These are phyloP conservation scores for Pavlovales sp. DNA, from an alignment of 208 protist genomes.

Conservation along the genomic window DNA sequence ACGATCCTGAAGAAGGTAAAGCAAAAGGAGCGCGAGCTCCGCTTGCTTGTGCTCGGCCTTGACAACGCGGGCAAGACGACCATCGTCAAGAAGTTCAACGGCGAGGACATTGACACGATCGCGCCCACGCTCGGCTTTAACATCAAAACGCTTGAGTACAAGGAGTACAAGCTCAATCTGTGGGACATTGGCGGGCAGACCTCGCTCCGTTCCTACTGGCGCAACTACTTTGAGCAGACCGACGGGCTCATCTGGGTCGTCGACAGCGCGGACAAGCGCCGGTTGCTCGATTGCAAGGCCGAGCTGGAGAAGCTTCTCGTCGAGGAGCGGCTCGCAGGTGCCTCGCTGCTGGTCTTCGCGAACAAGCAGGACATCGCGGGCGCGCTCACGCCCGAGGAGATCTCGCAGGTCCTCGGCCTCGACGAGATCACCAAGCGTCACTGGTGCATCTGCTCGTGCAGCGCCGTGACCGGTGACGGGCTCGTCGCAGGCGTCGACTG, in stretches of 20 bases:
- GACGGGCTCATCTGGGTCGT: conserved; percentile 86
- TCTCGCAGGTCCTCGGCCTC: conserved; percentile 56
- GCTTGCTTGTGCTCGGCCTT: conserved; percentile 90
- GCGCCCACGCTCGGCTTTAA: conserved; percentile 98
- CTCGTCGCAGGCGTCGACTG: conserved; percentile 95
- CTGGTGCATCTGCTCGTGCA: conserved; percentile 87
- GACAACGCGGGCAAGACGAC: conserved; percentile 99
- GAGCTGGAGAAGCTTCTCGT: conserved; percentile 87
- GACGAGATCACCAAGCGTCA: conserved; percentile 70
- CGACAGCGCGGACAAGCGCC: conserved; percentile 73
- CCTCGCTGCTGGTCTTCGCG: conserved; percentile 97
- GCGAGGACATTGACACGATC: conserved; percentile 92
- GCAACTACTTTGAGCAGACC: conserved; percentile 88
- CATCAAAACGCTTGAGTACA: conserved; percentile 93
- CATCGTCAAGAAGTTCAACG: conserved; percentile 97
- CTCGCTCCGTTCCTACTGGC: conserved; percentile 93
- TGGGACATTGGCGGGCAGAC: conserved; percentile 99
- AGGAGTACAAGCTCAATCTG: conserved; percentile 86
- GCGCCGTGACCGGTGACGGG: conserved; percentile 85
- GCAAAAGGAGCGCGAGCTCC: conserved; percentile 97
- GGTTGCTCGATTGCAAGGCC: conserved; percentile 78
- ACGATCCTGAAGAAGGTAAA: conserved; percentile 96
- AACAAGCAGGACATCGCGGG: conserved; percentile 98
- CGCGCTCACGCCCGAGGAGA: conserved; percentile 63
- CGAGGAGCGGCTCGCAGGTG: conserved; percentile 86